These are phyloP conservation scores for Microcos paniculata DNA, from an alignment of 345 rosid species.

Conservation along the genomic window DNA sequence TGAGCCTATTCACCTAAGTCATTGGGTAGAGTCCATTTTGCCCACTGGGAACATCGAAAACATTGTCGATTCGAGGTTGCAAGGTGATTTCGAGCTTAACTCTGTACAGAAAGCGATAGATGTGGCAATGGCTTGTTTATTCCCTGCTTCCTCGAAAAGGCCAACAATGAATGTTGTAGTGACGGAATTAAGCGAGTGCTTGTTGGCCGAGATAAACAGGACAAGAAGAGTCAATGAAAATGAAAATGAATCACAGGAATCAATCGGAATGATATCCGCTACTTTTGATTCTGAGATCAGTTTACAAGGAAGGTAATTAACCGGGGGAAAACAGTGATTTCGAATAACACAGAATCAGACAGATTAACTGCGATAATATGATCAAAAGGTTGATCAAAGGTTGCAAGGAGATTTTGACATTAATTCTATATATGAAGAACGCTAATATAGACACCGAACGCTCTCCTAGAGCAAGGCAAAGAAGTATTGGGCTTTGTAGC, in stretches of 20 bases:
- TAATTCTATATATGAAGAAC: too few relatives aligned
- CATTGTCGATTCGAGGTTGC: conserved; percentile 48
- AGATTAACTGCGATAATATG: too few relatives aligned
- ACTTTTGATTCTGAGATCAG: too few relatives aligned
- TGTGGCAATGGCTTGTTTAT: conserved; percentile 45
- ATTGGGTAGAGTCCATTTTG: conserved; percentile 42
- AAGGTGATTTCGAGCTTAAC: conserved; percentile 37
- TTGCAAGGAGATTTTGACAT: too few relatives aligned
- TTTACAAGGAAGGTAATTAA: too few relatives aligned
- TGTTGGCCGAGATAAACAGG: neutral
- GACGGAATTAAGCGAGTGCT: conserved; percentile 39
- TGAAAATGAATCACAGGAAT: too few relatives aligned
- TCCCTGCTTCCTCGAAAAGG: conserved; percentile 29
- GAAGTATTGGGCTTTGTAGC: neutral
- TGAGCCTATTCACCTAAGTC: conserved; percentile 28
- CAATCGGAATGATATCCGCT: too few relatives aligned
- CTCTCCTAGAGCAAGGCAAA: neutral
- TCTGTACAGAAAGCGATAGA: conserved; percentile 49
- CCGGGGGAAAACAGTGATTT: too few relatives aligned
- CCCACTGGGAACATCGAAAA: conserved; percentile 43
- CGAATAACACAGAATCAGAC: conserved; percentile 6
- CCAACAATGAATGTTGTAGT: conserved; percentile 47
- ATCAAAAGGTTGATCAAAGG: too few relatives aligned
- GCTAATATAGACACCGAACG: neutral
- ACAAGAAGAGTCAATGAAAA: neutral